Evolutionary conservation across 2,329 filamentous ascomycete species (phyloP).

Genomic region (Cercospora citrullina): DNA sequence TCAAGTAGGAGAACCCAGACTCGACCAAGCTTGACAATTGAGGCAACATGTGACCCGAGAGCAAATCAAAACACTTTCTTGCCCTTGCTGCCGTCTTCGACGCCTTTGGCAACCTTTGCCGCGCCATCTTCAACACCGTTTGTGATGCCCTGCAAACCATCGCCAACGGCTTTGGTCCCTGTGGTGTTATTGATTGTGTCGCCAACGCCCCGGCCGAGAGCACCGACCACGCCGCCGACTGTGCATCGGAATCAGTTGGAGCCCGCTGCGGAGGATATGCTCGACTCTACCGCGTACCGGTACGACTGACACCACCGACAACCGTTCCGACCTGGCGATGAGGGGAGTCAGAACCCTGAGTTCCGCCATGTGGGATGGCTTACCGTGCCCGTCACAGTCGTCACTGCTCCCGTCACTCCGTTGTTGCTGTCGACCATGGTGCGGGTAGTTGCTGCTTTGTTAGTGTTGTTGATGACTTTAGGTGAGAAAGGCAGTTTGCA

Average conservation of each 20-base stretch:
- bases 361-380: background rate
- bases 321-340: constrained; percentile 48
- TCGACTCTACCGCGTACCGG: constrained; percentile 26
- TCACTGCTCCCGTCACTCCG: constrained; percentile 32
- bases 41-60: background rate
- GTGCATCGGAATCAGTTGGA: background rate
- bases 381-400: constrained; percentile 35
- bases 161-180: constrained; percentile 46
- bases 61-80: constrained; percentile 15
- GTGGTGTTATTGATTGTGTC: constrained; percentile 49
- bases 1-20: background rate
- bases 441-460: constrained; percentile 5
- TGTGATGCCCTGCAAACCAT: constrained; percentile 44
- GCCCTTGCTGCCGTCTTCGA: constrained; percentile 42
- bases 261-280: background rate
- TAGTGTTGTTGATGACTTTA: background rate
- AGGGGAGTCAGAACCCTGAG: background rate
- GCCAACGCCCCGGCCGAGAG: constrained; percentile 47
- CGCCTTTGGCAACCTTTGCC: constrained; percentile 44
- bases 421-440: constrained; percentile 19
- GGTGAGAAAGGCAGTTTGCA: background rate
- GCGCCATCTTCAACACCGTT: constrained; percentile 47
- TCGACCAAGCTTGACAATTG: background rate
- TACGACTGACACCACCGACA: constrained; percentile 54
- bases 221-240: constrained; percentile 54